Base-by-base conservation (phyloP, 257 asterid species). In the Anisodus tanguticus region DNA sequence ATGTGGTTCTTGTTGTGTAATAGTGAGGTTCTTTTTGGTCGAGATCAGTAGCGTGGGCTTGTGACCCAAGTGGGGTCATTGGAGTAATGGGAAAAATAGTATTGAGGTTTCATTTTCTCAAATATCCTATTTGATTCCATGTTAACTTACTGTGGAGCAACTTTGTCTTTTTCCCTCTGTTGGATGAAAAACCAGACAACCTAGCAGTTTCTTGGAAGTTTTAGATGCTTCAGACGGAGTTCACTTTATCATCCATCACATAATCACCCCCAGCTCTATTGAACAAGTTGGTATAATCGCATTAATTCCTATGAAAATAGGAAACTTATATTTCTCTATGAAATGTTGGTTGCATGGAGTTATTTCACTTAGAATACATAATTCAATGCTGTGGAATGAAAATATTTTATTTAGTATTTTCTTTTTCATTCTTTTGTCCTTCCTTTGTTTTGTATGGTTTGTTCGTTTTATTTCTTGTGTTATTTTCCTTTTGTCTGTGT, bases 391-490 rank as follows among this genome's bases (percentile, higher is more conserved):
- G 77, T 68, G 53, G 53, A 68, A 15, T 68, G 77, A 68, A 68
- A 68, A 3, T 68, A 68, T 15, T 68, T 39, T 39, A 37, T 15
- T 41, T 68, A 15, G 13, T 31, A 31, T 66, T 13, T 17, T 41
- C 45, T 17, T 68, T 39, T 16, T 0, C 7, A 12, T 67, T 68
- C 8, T 6, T 64, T 68, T 68, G 10, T 8, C 77, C 26, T 3
- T 8, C 51, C 53, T 3, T 37, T 68, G 51, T 68, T 68, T 68
- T 12, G 0, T 68, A 37, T 15, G 39, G 51, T 15, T 31, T 66
- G n/a, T 66, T 68, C 7, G 26, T 37, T 68, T 68, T 68, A 68
- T 43, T 68, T 68, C 26, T 68, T 68, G 26, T 68, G 77, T 66
- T 31, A 12, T 35, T 67, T 67, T 67, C 41, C 49, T 35, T 19